Percentiles rank a stretch among this genome's conserved stretches.
Conservation (phyloP, 805 yeast genomes). For the Ogataea haglerorum region DNA sequence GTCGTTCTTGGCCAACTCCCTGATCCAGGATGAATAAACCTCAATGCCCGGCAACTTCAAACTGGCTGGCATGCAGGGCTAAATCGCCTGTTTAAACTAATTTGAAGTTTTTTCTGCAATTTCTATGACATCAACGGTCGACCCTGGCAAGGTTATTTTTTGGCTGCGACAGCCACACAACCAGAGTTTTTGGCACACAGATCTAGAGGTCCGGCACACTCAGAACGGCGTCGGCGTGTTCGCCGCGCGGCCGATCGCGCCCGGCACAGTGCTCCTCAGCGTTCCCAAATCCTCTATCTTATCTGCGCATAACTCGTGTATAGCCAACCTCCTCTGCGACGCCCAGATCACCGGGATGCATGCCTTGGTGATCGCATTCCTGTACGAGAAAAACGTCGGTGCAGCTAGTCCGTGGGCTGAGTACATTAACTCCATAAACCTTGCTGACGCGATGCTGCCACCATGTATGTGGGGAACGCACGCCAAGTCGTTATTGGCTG, state of each 20-base stretch:
- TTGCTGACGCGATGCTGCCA: slow-evolving; percentile 41
- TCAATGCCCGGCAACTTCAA: not conserved
- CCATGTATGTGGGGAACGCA: slow-evolving; percentile 62
- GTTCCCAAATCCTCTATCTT: slow-evolving; percentile 60
- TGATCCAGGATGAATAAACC: not conserved
- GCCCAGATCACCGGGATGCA: slow-evolving; percentile 59
- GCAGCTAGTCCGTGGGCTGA: slow-evolving; percentile 76
- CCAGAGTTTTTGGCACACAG: slow-evolving; percentile 53
- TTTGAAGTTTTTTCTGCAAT: not conserved
- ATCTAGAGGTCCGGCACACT: slow-evolving; percentile 44
- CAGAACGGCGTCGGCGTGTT: slow-evolving; percentile 76
- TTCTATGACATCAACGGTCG: slow-evolving; percentile 31
- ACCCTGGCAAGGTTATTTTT: slow-evolving; percentile 31
- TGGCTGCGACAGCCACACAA: slow-evolving; percentile 52
- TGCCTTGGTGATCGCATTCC: slow-evolving; percentile 62
- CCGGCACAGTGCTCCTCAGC: slow-evolving; percentile 41
- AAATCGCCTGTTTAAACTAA: not conserved
- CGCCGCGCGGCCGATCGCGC: slow-evolving; percentile 41
- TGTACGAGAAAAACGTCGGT: slow-evolving; percentile 63
- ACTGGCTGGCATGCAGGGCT: not conserved
- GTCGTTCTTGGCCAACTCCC: not conserved
- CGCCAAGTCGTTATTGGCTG: slow-evolving; percentile 46
- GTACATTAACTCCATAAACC: slow-evolving; percentile 55
- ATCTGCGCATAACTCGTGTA: slow-evolving; percentile 54
- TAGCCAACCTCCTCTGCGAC: slow-evolving; percentile 67